Percentiles rank a stretch among this genome's conserved stretches.
Conservation (phyloP, 208 protist genomes). For the Lotmaria passim region DNA sequence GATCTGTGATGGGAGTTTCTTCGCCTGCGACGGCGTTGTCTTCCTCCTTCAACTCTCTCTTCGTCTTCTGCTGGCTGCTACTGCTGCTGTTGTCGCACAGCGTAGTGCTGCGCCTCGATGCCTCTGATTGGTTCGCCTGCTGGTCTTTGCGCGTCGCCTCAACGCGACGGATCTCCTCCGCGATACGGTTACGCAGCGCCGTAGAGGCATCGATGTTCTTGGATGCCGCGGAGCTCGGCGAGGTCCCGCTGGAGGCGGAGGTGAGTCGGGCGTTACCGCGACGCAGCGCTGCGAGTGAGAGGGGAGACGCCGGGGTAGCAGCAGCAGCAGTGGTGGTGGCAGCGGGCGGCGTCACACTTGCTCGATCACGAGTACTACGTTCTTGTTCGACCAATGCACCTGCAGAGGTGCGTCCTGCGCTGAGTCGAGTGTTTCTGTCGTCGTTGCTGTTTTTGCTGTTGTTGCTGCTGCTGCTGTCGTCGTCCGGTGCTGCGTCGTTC, state of each 20-base stretch:
- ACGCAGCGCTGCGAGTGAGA: background rate
- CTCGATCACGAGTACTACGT: background rate
- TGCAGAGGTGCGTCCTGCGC: too few species aligned
- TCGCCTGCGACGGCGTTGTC: background rate
- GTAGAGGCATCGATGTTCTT: background rate
- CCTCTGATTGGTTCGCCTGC: background rate
- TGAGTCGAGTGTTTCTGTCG: too few species aligned
- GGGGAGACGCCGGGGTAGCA: background rate
- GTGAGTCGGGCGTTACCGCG: background rate
- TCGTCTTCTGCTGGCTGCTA: too few species aligned
- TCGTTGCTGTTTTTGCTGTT: too few species aligned
- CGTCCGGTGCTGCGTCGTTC: too few species aligned
- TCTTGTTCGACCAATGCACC: too few species aligned
- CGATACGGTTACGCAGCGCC: conserved; percentile 15
- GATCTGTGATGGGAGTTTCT: background rate
- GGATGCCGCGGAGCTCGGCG: background rate
- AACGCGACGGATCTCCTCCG: conserved; percentile 21
- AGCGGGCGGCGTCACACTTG: too few species aligned
- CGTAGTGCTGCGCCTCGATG: background rate
- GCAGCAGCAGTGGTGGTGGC: background rate
- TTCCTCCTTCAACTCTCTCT: background rate
- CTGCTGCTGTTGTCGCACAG: too few species aligned
- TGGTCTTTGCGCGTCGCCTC: conserved; percentile 8
- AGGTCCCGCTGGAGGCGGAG: background rate
- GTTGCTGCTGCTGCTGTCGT: too few species aligned